Evolutionary conservation across 1,284 basidiomycete genomes (phyloP), one percentile per base, ranked within the genome.

Genomic region (Rhodotorula sp.): DNA sequence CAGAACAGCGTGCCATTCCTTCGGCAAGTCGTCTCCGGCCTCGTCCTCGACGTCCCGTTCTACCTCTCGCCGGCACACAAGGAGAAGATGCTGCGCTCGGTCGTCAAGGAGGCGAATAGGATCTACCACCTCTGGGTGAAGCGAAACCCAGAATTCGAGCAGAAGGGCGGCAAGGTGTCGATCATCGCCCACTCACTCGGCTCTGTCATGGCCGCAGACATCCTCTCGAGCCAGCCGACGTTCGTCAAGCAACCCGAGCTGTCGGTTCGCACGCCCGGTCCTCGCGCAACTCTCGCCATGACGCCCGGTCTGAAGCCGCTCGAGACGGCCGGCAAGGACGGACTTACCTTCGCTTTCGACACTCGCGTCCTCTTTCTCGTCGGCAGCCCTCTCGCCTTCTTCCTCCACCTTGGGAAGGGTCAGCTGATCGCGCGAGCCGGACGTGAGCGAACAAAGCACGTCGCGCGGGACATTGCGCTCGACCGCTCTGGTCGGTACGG

Each of bases 11-110:
- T 76, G 19, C 79, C 78, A 20, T 75, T 80, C 48, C 72, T 80
- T 0, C 72, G 79, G 8, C 74, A 76, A 46, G 67, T 80, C 30
- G 77, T 80, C 19, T 71, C 70, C 19, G 77, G 78, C 11, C 74
- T 79, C n/a, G 78, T 78, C 8, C 72, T 80, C 47, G 79, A 80
- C 62, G 77, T 80, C 1, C 78, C 79, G 4, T 77, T 78, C 65
- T 80, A 80, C 62, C 67, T 77, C 48, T 76, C 71, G 15, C 68
- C 63, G 10, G 71, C 73, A 22, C 79, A 80, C 68, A 77, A 77
- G 56, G 66, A 66, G 27, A 76, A 70, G 51, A 79, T 79, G 77
- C 72, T 79, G 22, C 64, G 69, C 34, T 78, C 78, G 1, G 79
- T 80, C 2, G 76, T 74, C 22, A 46, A 57, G 64, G 79, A 80